phyloP scores from a whole-genome alignment of 768 basidiomycete species.

The Pleurotus pulmonarius region DNA sequence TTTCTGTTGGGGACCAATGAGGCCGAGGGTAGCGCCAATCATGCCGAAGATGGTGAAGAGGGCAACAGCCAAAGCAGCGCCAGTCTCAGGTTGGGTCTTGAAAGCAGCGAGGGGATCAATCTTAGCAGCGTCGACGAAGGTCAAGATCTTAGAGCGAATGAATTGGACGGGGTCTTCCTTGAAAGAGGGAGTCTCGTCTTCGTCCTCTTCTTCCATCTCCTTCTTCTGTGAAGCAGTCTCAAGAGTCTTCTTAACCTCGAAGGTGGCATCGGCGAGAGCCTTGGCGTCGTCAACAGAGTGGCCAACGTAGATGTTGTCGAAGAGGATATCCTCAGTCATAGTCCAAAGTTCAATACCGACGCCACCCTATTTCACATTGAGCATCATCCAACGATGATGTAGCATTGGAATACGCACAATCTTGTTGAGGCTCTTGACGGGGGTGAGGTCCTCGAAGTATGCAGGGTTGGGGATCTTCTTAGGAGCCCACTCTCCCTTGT shows the following conservation, averaged over 20 bases:
- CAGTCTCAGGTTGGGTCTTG: conserved; percentile 87
- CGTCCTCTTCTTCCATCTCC: conserved; percentile 44
- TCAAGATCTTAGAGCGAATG: conserved; percentile 71
- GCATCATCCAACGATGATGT: no score
- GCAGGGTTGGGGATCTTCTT: conserved; percentile 87
- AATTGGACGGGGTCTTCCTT: conserved; percentile 64
- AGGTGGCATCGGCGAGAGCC: conserved; percentile 82
- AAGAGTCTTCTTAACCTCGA: conserved; percentile 81
- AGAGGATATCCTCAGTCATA: conserved; percentile 95
- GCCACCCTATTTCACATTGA: conserved; percentile 55
- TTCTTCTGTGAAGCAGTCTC: conserved; percentile 64
- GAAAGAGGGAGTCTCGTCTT: conserved; percentile 44
- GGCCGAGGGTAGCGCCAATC: conserved; percentile 74
- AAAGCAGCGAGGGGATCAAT: conserved; percentile 77
- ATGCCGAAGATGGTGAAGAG: conserved; percentile 81
- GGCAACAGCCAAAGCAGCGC: conserved; percentile 68
- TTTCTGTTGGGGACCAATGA: conserved; percentile 71
- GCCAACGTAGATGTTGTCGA: conserved; percentile 92
- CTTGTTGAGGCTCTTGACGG: conserved; percentile 78
- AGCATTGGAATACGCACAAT: conserved; percentile 51
- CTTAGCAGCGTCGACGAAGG: conserved; percentile 77
- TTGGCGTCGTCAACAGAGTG: conserved; percentile 87
- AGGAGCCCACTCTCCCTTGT: conserved; percentile 94
- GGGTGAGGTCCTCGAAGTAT: conserved; percentile 85
- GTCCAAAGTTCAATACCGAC: conserved; percentile 99